Conservation (phyloP, 192 early-diverging fungal genomes). For the Rhizophagus clarus region DNA sequence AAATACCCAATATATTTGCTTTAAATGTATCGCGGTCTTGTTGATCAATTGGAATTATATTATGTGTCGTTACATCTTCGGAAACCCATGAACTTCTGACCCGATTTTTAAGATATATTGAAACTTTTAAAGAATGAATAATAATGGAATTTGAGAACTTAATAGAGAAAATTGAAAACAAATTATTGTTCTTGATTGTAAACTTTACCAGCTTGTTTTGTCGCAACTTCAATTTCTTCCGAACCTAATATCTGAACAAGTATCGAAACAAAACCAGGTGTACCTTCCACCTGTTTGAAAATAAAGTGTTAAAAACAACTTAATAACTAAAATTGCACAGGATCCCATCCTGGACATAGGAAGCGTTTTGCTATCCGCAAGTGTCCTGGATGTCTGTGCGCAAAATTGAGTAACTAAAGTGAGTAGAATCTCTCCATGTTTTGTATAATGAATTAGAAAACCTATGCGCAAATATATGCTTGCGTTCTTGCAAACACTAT, state of each 20-base stretch:
- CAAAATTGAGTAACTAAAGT: no score
- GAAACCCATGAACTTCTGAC: slow-evolving; percentile 71
- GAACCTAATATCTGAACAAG: slow-evolving; percentile 57
- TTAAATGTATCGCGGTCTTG: slow-evolving; percentile 15
- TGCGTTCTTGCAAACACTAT: no score
- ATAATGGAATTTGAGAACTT: no score
- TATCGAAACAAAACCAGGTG: slow-evolving; percentile 9
- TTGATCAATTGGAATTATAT: neutral
- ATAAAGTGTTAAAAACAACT: neutral
- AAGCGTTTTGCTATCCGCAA: no score
- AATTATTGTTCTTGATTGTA: neutral
- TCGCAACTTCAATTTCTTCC: slow-evolving; percentile 53
- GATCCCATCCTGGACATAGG: no score
- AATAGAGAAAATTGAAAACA: no score
- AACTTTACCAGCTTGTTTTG: slow-evolving; percentile 57
- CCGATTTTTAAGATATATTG: slow-evolving; percentile 93
- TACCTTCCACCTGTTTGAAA: neutral
- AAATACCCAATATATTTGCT: slow-evolving; percentile 27
- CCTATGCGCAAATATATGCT: no score
- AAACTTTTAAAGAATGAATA: slow-evolving; percentile 40
- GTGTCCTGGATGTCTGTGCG: no score
- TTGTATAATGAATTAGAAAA: no score
- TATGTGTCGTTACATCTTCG: slow-evolving; percentile 29
- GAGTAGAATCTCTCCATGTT: no score
- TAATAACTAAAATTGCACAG: neutral